phyloP scores from a whole-genome alignment of 352 stramenopile species.

The Pythium vanterpoolii region DNA sequence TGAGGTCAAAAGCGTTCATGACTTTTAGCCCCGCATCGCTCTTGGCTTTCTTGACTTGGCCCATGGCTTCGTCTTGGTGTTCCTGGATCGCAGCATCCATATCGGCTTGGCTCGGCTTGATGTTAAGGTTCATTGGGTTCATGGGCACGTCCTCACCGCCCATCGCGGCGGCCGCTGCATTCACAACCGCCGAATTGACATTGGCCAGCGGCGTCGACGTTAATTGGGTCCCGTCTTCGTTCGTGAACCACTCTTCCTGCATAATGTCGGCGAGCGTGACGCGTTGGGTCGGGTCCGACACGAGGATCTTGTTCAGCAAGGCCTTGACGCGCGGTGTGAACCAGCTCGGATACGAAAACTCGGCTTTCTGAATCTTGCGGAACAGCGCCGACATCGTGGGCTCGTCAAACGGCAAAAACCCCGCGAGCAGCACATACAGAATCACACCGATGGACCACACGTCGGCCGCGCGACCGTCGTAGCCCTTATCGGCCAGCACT shows the following conservation, averaged over 20 bases:
- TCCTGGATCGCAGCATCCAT: conserved; percentile 79
- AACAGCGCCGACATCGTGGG: conserved; percentile 95
- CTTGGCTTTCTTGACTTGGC: conserved; percentile 59
- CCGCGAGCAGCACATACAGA: conserved; percentile 93
- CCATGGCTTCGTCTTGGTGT: conserved; percentile 72
- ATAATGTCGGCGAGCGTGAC: conserved; percentile 89
- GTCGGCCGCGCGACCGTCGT: conserved; percentile 89
- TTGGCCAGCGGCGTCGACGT: conserved; percentile 2
- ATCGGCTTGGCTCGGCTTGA: conserved; percentile 84
- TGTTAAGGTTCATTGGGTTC: conserved; percentile 50
- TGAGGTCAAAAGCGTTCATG: conserved; percentile 91
- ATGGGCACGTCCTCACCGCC: conserved; percentile 14
- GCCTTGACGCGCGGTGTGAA: conserved; percentile 87
- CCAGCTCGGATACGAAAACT: conserved; percentile 94
- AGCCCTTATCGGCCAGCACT: conserved; percentile 93
- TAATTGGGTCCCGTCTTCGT: conserved; percentile 33
- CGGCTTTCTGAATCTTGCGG: conserved; percentile 95
- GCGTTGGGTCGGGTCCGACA: conserved; percentile 89
- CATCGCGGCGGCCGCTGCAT: conserved; percentile 11
- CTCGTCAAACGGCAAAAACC: conserved; percentile 95
- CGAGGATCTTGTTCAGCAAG: conserved; percentile 91
- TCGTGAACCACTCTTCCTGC: conserved; percentile 87
- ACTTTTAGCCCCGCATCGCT: conserved; percentile 67
- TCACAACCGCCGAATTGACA: conserved; percentile 21
- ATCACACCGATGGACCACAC: conserved; percentile 99